Evolutionary conservation across 768 basidiomycete species (phyloP).

Genomic region (Amanita subjunquillea): DNA sequence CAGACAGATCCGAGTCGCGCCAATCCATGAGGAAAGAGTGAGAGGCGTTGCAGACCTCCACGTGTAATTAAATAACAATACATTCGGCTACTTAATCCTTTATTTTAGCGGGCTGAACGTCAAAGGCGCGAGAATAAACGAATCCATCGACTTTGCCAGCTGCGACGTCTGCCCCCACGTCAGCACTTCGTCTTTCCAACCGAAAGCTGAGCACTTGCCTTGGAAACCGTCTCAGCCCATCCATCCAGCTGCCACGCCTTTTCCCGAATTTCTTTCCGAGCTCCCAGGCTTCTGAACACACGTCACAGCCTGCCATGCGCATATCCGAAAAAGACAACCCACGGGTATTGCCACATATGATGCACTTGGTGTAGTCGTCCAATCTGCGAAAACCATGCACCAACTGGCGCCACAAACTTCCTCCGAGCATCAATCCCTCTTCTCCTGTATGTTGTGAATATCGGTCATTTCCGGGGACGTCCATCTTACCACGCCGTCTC

Average conservation of each 20-base stretch:
- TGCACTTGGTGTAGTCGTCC: conserved; percentile 83
- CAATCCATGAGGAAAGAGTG: conserved; percentile 31
- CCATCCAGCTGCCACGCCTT: conserved; percentile 92
- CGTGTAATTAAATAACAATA: conserved; percentile 1
- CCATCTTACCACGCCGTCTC: conserved; percentile 73
- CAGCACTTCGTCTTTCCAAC: conserved; percentile 8
- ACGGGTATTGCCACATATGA: conserved; percentile 98
- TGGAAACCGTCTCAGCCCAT: conserved; percentile 91
- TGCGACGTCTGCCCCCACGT: conserved; percentile 63
- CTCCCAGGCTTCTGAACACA: conserved; percentile 51
- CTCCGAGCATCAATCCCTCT: conserved; percentile 89
- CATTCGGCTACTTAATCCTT: not conserved
- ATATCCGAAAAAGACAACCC: conserved; percentile 20
- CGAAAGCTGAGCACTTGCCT: conserved; percentile 36
- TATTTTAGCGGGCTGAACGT: conserved; percentile 82
- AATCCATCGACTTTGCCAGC: conserved; percentile 79
- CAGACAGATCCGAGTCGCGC: conserved; percentile 52
- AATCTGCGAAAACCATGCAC: conserved; percentile 88
- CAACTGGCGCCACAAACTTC: conserved; percentile 76
- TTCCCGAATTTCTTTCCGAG: conserved; percentile 76
- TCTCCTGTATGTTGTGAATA: conserved; percentile 44
- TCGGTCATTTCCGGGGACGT: conserved; percentile 1
- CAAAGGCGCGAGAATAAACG: conserved; percentile 70
- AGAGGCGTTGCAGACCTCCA: conserved; percentile 10
- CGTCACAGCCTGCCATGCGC: not conserved